Conservation (phyloP, 257 asterid genomes). For the Lycium barbarum region DNA sequence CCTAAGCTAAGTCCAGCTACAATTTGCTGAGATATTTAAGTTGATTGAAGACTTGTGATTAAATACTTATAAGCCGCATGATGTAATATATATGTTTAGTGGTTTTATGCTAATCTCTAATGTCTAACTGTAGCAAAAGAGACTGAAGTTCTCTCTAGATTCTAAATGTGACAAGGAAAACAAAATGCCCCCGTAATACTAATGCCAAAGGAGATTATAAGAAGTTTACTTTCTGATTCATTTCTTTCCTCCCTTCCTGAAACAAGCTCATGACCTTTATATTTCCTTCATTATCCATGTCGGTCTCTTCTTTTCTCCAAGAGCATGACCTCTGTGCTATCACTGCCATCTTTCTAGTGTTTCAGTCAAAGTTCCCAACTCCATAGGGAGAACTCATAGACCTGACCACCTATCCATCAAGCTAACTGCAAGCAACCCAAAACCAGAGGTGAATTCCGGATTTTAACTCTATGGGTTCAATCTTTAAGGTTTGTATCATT, state of each 20-base stretch:
- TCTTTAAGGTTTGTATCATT: no score
- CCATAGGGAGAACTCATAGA: not conserved
- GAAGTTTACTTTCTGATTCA: not conserved
- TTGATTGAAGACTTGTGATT: not conserved
- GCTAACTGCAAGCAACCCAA: not conserved
- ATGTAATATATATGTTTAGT: not conserved
- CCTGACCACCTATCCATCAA: not conserved
- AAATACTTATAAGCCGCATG: not conserved
- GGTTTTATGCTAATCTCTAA: not conserved
- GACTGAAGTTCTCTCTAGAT: not conserved
- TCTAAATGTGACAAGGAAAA: not conserved
- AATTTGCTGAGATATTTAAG: not conserved
- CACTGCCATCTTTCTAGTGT: not conserved
- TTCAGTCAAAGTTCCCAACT: not conserved
- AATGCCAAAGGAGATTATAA: not conserved
- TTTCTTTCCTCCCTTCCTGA: not conserved
- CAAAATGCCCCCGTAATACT: not conserved
- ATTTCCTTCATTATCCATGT: not conserved
- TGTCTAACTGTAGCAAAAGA: not conserved
- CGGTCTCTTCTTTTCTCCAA: conserved; percentile 6
- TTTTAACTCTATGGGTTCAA: no score
- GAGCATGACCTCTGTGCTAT: not conserved
- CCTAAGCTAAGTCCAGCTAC: not conserved
- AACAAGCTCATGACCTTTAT: not conserved
- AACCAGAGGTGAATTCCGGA: no score